Evolutionary conservation across 352 stramenopile species (phyloP).

Genomic region (Blastocystis sp.): DNA sequence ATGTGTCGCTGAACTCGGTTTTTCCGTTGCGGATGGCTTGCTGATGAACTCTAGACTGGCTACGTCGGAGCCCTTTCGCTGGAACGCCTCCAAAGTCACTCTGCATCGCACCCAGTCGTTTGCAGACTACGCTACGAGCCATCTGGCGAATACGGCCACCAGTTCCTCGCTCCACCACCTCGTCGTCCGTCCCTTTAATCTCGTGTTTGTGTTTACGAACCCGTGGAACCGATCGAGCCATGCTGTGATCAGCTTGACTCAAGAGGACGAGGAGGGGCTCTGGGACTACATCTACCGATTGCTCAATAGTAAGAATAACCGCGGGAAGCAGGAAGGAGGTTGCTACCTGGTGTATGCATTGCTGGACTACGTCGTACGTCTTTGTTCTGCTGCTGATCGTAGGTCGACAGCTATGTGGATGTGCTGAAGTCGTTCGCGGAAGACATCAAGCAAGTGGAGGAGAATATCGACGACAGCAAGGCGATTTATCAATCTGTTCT

Average conservation of each 20-base stretch:
- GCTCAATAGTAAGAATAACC: constrained; percentile 30
- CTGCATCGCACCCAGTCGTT: neutral
- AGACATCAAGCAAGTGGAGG: constrained; percentile 17
- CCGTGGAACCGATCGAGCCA: constrained; percentile 24
- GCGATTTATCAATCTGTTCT: constrained; percentile 36
- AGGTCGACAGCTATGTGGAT: constrained; percentile 44
- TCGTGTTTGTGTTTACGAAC: constrained; percentile 55
- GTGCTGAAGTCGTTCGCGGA: constrained; percentile 39
- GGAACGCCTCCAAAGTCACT: neutral
- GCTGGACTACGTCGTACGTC: constrained; percentile 16
- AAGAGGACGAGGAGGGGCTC: constrained; percentile 12
- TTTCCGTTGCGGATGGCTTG: neutral
- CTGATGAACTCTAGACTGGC: neutral
- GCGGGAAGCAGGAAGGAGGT: neutral
- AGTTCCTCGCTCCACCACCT: neutral
- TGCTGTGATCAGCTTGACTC: constrained; percentile 3
- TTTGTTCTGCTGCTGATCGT: neutral
- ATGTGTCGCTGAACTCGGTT: neutral
- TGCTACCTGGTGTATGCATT: constrained; percentile 51
- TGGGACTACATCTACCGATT: constrained; percentile 35
- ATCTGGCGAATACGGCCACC: neutral
- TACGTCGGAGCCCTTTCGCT: neutral
- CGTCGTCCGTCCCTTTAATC: neutral
- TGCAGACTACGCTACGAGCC: neutral
- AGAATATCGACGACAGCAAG: neutral